A percentile compares a stretch with the other conserved stretches of the same genome.
Evolutionary conservation across 345 rosid species (phyloP).

Genomic region (Citrus mangshanensis): DNA sequence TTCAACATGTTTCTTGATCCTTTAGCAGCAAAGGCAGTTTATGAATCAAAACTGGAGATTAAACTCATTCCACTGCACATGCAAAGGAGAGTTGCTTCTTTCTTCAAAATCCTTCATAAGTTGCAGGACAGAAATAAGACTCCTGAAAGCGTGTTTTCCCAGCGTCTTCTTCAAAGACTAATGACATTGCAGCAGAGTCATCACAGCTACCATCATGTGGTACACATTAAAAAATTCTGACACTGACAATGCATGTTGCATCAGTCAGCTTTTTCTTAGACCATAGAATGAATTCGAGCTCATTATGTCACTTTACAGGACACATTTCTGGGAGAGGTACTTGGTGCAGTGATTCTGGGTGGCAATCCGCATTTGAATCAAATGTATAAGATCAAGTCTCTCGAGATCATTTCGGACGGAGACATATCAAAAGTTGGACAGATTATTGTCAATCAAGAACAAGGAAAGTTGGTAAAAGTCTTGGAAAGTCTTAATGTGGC

Average conservation of each 20-base stretch:
- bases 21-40: constrained; percentile 66
- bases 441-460: constrained; percentile 31
- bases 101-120: constrained; percentile 27
- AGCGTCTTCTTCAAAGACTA: constrained; percentile 48
- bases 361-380: constrained; percentile 40
- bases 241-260: background rate
- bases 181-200: constrained; percentile 43
- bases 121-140: constrained; percentile 32
- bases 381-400: constrained; percentile 25
- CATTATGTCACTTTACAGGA: constrained; percentile 39
- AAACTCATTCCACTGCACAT: constrained; percentile 67
- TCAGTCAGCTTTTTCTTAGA: background rate
- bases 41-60: constrained; percentile 56
- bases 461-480: constrained; percentile 47
- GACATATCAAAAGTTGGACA: constrained; percentile 58
- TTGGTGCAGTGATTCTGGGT: constrained; percentile 62
- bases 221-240: constrained; percentile 1
- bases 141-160: constrained; percentile 53
- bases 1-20: constrained; percentile 91
- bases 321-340: constrained; percentile 73
- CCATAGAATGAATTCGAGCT: background rate
- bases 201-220: constrained; percentile 61
- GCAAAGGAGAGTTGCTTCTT: constrained; percentile 50
- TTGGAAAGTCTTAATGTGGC: constrained; percentile 47
- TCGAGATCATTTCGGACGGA: constrained; percentile 54